These are phyloP conservation scores for Boletus edulis DNA, from an alignment of 768 basidiomycete species.

Conservation along the genomic window DNA sequence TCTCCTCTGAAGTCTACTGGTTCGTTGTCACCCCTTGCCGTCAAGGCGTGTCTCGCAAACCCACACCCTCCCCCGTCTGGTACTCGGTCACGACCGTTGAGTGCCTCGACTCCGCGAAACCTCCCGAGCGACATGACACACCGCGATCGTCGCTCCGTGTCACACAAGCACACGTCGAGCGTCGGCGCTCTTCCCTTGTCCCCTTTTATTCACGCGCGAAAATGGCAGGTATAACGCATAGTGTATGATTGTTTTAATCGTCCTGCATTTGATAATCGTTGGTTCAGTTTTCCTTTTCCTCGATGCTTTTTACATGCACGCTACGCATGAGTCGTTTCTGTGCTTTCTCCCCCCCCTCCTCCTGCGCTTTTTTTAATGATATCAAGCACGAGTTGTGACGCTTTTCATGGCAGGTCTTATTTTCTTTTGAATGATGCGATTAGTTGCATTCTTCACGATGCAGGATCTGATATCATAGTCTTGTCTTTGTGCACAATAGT, in stretches of 20 bases:
- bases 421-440: no score
- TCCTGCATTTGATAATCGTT: not conserved
- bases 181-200: not conserved
- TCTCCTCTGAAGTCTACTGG: not conserved
- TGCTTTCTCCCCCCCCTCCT: no score
- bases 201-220: not conserved
- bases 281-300: not conserved
- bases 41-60: not conserved
- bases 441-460: no score
- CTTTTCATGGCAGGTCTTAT: no score
- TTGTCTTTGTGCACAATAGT: no score
- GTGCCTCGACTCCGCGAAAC: not conserved
- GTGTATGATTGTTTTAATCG: not conserved
- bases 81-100: not conserved
- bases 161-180: constrained; percentile 7
- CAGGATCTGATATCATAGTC: no score
- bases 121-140: not conserved
- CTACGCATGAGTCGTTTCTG: no score
- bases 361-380: no score
- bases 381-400: no score
- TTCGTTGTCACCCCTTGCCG: not conserved
- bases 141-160: constrained; percentile 2
- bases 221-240: constrained; percentile 5
- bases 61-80: not conserved
- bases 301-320: not conserved